Evolutionary conservation across 345 rosid genomes (phyloP), one percentile per base, ranked within the genome.

Genomic region (Mercurialis annua): DNA sequence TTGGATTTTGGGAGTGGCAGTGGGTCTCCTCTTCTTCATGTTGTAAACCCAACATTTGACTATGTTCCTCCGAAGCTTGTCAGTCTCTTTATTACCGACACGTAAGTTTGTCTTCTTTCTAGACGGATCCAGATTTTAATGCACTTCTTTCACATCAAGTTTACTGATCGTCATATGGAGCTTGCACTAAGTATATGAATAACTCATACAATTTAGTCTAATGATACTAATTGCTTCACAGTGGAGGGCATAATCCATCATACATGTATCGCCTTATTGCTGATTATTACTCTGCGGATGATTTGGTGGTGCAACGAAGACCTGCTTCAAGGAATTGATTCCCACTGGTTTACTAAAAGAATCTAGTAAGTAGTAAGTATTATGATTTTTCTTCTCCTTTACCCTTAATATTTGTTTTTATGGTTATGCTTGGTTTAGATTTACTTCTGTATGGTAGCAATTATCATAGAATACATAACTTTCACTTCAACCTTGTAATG

Each of bases 171-270:
- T 9, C 11, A 38, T 40, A 4, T 21, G 47, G 17, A 31, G 57
- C 26, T 26, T 54, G 36, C 23, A 9, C 44, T 59, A 11, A 30
- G 64, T 12, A 10, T 38, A 36, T 34, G 18, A 21, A 16, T 24
- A 61, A 58, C 50, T 59, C 59, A 10, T 69, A 11, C 54, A 56
- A 15, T n/a, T 8, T 7, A 26, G 1, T 36, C 10, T 56, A 17
- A 15, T 62, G 44, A 69, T 38, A 40, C 53, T 16, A 24, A 56
- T 15, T 57, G 18, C 57, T 72, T 83, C 34, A 59, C 87, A 95
- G 99, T 17, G 99, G 98, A 76, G 99, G 98, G 67, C 99, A 95
- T 80, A 90, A 91, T 76, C 92, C 99, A 56, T 95, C 97, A 17
- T 92, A 92, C 81, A 86, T 95, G 96, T 95, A 92, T 72, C 87